Evolutionary conservation across 371 early-diverging fungal species (phyloP).

Genomic region (Mucor circinelloides): DNA sequence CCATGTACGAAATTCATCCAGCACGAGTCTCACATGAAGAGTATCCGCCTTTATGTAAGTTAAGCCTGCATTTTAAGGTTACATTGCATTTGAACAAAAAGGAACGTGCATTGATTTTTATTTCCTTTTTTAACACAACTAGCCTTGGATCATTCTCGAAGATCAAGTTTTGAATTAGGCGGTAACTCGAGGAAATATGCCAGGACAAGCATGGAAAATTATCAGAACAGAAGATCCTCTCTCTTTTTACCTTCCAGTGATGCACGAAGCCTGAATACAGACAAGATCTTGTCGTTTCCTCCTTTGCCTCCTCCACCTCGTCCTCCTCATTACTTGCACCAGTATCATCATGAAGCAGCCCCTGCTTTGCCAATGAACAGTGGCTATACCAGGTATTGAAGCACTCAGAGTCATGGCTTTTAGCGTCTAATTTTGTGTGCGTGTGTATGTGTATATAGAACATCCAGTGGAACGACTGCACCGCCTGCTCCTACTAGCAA

Average conservation of each 20-base stretch:
- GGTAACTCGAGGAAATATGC: conserved; percentile 3
- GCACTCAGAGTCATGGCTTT: too few relatives aligned
- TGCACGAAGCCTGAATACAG: not conserved
- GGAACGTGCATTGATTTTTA: not conserved
- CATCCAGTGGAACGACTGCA: not conserved
- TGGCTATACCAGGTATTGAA: not conserved
- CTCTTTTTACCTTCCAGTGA: not conserved
- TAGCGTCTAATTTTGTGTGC: too few relatives aligned
- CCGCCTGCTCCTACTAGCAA: not conserved
- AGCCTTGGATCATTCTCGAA: conserved; percentile 14
- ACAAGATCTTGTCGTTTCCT: not conserved
- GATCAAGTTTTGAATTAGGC: conserved; percentile 3
- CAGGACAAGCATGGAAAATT: not conserved
- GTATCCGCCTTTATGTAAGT: conserved; percentile 9
- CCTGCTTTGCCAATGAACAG: not conserved
- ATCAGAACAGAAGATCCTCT: not conserved
- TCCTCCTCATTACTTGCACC: not conserved
- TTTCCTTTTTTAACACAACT: conserved; percentile 1
- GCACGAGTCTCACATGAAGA: not conserved
- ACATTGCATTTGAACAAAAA: not conserved
- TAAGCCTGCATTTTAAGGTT: not conserved
- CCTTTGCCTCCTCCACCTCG: not conserved
- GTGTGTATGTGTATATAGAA: not conserved
- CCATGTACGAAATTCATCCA: not conserved
- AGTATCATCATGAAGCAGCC: not conserved